Evolutionary conservation across 192 early-diverging fungal species (phyloP).

Genomic region (Coemansia sp.): DNA sequence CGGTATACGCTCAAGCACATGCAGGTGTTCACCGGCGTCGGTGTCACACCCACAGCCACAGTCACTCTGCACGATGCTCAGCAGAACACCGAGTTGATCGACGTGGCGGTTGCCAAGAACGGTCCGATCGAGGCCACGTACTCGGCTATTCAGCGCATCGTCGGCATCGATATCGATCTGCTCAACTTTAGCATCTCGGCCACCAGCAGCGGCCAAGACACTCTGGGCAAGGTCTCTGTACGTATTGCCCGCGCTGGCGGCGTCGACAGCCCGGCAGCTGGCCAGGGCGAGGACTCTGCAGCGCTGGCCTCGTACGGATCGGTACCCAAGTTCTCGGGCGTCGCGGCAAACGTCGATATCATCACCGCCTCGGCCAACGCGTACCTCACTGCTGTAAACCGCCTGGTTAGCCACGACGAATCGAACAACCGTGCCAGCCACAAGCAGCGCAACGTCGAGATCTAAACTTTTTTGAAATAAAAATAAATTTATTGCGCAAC

Average conservation of each 20-base stretch:
- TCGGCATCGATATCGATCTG: slow-evolving; percentile 69
- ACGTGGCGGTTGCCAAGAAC: slow-evolving; percentile 77
- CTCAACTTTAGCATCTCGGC: slow-evolving; percentile 85
- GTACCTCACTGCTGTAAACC: slow-evolving; percentile 85
- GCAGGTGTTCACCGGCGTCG: slow-evolving; percentile 78
- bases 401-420: slow-evolving; percentile 35
- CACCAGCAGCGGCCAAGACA: slow-evolving; percentile 83
- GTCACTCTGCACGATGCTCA: slow-evolving; percentile 69
- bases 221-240: slow-evolving; percentile 82
- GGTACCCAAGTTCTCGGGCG: slow-evolving; percentile 64
- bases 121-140: slow-evolving; percentile 91
- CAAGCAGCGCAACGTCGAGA: slow-evolving; percentile 47
- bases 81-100: slow-evolving; percentile 51
- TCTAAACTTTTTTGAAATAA: slow-evolving; percentile 17
- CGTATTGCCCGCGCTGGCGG: slow-evolving; percentile 69
- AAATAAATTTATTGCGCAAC: background rate
- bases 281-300: slow-evolving; percentile 31
- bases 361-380: slow-evolving; percentile 85
- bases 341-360: slow-evolving; percentile 83
- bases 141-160: slow-evolving; percentile 84
- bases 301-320: slow-evolving; percentile 27
- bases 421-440: slow-evolving; percentile 35
- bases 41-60: slow-evolving; percentile 76
- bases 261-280: slow-evolving; percentile 31
- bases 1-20: slow-evolving; percentile 68